Conservation (phyloP, 169 alveolate species). For the Cryptosporidium tyzzeri region DNA sequence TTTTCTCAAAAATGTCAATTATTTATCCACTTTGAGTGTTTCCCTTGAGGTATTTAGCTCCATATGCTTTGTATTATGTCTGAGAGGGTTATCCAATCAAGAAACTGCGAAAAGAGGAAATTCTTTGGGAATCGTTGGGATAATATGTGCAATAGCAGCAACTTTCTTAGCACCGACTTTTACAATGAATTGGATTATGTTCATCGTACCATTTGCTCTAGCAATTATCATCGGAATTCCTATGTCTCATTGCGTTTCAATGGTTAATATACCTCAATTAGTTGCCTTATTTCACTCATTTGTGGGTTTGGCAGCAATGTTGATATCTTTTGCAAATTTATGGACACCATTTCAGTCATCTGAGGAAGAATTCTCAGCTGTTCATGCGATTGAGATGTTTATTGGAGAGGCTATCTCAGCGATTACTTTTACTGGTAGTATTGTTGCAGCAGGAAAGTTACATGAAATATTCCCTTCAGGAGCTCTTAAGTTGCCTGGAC, state of each 20-base stretch:
- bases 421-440: conserved; percentile 93
- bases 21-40: conserved; percentile 32
- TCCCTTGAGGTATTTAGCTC: conserved; percentile 68
- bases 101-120: conserved; percentile 90
- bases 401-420: conserved; percentile 91
- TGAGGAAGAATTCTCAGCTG: conserved; percentile 53
- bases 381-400: conserved; percentile 83
- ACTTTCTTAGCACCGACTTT: conserved; percentile 80
- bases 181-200: conserved; percentile 78
- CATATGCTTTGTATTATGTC: conserved; percentile 81
- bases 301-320: conserved; percentile 95
- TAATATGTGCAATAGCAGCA: conserved; percentile 85
- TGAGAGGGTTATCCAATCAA: conserved; percentile 86
- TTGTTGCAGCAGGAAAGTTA: conserved; percentile 93
- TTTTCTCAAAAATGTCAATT: conserved; percentile 29
- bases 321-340: conserved; percentile 86
- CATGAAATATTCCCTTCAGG: conserved; percentile 86
- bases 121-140: conserved; percentile 87
- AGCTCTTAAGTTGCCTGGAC: conserved; percentile 86
- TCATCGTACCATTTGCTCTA: conserved; percentile 63
- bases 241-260: conserved; percentile 83
- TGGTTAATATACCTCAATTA: conserved; percentile 91
- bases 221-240: conserved; percentile 77
- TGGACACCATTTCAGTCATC: conserved; percentile 76
- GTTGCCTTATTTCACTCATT: conserved; percentile 95